Base-by-base conservation (phyloP, 169 alveolate species). In the Plasmodium chabaudi region DNA sequence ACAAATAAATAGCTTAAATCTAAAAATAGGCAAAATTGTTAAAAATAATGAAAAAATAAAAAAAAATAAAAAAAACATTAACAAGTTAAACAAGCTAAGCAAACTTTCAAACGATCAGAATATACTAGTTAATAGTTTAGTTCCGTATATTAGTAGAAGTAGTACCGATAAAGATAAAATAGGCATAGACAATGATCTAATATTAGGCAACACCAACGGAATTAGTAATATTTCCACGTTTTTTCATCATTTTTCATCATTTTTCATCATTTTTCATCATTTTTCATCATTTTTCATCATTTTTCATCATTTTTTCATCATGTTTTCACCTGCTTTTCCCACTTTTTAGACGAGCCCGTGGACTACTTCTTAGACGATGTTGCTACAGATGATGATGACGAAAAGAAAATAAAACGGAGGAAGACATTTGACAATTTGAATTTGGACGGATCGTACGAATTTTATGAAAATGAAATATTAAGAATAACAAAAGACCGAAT, bases 371-470 rank as follows among this genome's bases (percentile, higher is more conserved):
- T 79, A 9, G 89, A 79, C 61, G 82, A 64, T 12, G 84, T 79
- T 13, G 72, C 56, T 2, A 79, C 89, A 0, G 89, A 79, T 34
- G 27, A 55, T 27, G 89, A 79, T 9, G 82, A 79, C 0, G 89
- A 79, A 55, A 79, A 79, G 7, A 72, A 65, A 27, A 51, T 79
- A n/a, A 65, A 79, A 56, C 65, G 21, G 21, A 64, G 79, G 44
- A 55, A 49, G 44, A 79, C 89, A 23, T 79, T 79, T 15, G 89
- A 79, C 1, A 53, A 79, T 10, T 56, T 79, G 10, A 79, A 67
- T 23, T 56, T 79, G 13, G 89, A 79, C n/a, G 89, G 49, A 59
- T 23, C 82, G 5, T 79, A 79, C 49, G 89, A 79, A 79, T 79
- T 79, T 59, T 79, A 79, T 60, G 71, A 79, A 47, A 67, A n/a